A percentile compares a stretch with the other conserved stretches of the same genome.
These are phyloP conservation scores for Fusarium sororula DNA, from an alignment of 2,329 filamentous ascomycete genomes.

Conservation along the genomic window DNA sequence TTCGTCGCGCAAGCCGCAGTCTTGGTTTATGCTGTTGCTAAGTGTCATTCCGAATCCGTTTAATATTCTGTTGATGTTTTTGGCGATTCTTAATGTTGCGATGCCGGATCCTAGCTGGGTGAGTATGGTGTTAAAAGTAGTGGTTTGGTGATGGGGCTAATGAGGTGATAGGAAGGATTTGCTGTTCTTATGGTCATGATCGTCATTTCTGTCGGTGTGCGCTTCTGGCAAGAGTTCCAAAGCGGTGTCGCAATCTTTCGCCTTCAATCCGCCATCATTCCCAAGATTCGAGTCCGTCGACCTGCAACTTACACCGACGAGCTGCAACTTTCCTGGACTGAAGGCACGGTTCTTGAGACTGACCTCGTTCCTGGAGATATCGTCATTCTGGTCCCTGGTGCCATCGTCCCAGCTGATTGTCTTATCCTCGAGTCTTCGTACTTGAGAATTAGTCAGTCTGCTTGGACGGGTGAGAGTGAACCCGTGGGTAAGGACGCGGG, in stretches of 20 bases:
- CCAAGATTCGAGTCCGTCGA: neutral
- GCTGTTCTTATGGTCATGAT: slow-evolving; percentile 1
- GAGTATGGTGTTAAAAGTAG: accelerated
- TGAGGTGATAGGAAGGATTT: neutral
- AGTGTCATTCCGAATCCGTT: neutral
- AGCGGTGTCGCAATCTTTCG: neutral
- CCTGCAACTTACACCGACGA: neutral
- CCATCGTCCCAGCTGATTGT: neutral
- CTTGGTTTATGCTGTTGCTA: neutral
- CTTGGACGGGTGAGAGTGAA: slow-evolving; percentile 1
- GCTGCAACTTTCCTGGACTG: neutral
- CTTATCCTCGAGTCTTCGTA: neutral
- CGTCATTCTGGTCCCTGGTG: neutral
- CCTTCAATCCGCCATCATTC: neutral
- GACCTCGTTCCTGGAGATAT: neutral
- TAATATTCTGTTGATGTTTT: neutral
- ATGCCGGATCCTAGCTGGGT: slow-evolving; percentile 1
- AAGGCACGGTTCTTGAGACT: neutral
- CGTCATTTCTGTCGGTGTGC: neutral
- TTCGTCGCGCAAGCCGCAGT: neutral
- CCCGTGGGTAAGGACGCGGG: neutral
- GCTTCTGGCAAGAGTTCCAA: slow-evolving; percentile 1
- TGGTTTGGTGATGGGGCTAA: neutral
- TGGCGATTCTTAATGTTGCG: neutral
- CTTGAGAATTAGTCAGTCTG: neutral